Base-by-base conservation (phyloP, 2,329 filamentous ascomycete genomes). In the Raffaelea deltoideospora region DNA sequence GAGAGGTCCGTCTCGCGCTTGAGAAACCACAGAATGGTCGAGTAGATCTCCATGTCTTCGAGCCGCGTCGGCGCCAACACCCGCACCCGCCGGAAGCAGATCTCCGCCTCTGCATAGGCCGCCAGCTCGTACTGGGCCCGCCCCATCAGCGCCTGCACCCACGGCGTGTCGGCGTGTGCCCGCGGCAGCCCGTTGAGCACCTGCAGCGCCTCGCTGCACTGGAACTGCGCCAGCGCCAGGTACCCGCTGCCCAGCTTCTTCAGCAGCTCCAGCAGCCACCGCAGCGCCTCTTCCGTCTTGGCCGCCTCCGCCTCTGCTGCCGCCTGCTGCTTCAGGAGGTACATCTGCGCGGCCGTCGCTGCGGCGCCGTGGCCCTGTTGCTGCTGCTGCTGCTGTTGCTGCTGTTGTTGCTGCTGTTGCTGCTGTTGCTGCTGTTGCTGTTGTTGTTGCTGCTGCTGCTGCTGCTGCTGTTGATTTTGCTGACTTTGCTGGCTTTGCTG, bases 1-100 rank as follows among this genome's bases (percentile, higher is more conserved):
- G 88, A 87, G 18, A 98, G 67, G 42, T 95, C 84, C 0, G 86
- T 82, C 51, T 95, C 88, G 44, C 82, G 79, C 57, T 93, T 94
- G 43, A 95, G 63, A 55, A 95, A 87, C 90, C 92, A 98, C n/a
- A 98, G 68, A n/a, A 93, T 79, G 1, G 90, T 98, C 13, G 88
- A 96, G 58, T 94, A 98, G 26, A 96, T 78, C 53, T 98, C 90
- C 87, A 96, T 95, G 51, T 95, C 87, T 52, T 93, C 81, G 31
- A 92, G 67, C 4, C 84, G 76, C 1, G 83, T 82, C 1, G 88
- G 88, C 11, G 83, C 78, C 46, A 90, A 67, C 23, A 79, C 72
- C 35, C 85, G 77, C 45, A 98, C 72, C 38, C 77, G 76, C 40
- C 76, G 69, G 55, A 94, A 98, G 49, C 78, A 81, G 45, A 81